These are phyloP conservation scores for Fusarium sp. DNA, from an alignment of 2,329 filamentous ascomycete species.

Conservation along the genomic window DNA sequence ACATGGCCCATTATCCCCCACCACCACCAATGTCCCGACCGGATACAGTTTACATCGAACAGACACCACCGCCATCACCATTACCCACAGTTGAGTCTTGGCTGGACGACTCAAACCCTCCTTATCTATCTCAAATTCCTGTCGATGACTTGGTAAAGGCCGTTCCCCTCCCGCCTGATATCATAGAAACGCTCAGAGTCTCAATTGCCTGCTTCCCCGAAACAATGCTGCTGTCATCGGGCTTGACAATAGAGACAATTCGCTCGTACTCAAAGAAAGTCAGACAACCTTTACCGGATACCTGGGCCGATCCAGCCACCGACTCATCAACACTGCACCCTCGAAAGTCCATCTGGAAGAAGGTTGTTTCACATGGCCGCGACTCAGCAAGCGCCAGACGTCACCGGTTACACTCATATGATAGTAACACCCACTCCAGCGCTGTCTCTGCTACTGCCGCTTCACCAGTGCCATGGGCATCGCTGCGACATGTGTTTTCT, in stretches of 20 bases:
- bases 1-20: constrained; percentile 18
- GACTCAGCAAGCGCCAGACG: constrained; percentile 34
- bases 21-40: constrained; percentile 27
- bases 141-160: constrained; percentile 56
- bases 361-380: constrained; percentile 52
- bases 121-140: constrained; percentile 49
- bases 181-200: constrained; percentile 67
- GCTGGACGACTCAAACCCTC: constrained; percentile 52
- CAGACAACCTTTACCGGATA: constrained; percentile 55
- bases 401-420: constrained; percentile 34
- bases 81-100: constrained; percentile 55
- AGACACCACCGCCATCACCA: constrained; percentile 54
- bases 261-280: constrained; percentile 68
- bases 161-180: constrained; percentile 65
- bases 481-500: constrained; percentile 67
- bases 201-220: constrained; percentile 70
- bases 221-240: constrained; percentile 69
- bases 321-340: constrained; percentile 33
- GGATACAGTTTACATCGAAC: constrained; percentile 50
- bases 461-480: constrained; percentile 56
- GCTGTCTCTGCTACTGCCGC: constrained; percentile 37
- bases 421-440: constrained; percentile 24
- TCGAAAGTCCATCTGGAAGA: constrained; percentile 55
- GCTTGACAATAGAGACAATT: constrained; percentile 69
- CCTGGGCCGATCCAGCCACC: constrained; percentile 35